A percentile compares a stretch with the other conserved stretches of the same genome.
These are phyloP conservation scores for Myxozyma sirexii DNA, from an alignment of 805 yeast genomes.

Conservation along the genomic window DNA sequence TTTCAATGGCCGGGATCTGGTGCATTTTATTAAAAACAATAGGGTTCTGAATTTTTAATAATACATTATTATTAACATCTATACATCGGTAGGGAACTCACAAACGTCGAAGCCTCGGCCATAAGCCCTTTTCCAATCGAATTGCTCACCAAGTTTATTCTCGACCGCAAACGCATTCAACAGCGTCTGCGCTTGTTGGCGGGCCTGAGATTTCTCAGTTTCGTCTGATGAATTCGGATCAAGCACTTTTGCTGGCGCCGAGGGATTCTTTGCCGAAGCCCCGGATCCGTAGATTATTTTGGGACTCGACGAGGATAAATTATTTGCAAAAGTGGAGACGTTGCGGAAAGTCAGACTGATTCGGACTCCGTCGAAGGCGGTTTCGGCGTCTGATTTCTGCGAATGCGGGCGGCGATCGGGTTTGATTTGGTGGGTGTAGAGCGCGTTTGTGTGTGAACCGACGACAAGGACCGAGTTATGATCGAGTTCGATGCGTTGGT, in stretches of 20 bases:
- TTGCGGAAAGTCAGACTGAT: constrained; percentile 27
- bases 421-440: constrained; percentile 32
- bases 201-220: background rate
- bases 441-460: constrained; percentile 25
- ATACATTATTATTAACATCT: too few species aligned
- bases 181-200: constrained; percentile 4
- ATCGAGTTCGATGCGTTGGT: constrained; percentile 20
- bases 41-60: too few species aligned
- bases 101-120: constrained; percentile 27
- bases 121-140: constrained; percentile 23
- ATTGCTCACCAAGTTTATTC: constrained; percentile 15
- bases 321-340: constrained; percentile 18
- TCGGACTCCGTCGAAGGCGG: constrained; percentile 19
- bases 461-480: constrained; percentile 29
- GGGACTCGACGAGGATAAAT: background rate
- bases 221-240: background rate
- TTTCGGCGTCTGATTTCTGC: constrained; percentile 5
- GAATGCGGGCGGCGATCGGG: constrained; percentile 10
- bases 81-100: constrained; percentile 8
- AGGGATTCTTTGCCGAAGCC: constrained; percentile 15
- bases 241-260: constrained; percentile 13
- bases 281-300: constrained; percentile 25
- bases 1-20: background rate
- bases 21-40: too few species aligned
- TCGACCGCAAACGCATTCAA: constrained; percentile 21